These are phyloP conservation scores for Diospyros lotus DNA, from an alignment of 148 eudicot genomes.

Conservation along the genomic window DNA sequence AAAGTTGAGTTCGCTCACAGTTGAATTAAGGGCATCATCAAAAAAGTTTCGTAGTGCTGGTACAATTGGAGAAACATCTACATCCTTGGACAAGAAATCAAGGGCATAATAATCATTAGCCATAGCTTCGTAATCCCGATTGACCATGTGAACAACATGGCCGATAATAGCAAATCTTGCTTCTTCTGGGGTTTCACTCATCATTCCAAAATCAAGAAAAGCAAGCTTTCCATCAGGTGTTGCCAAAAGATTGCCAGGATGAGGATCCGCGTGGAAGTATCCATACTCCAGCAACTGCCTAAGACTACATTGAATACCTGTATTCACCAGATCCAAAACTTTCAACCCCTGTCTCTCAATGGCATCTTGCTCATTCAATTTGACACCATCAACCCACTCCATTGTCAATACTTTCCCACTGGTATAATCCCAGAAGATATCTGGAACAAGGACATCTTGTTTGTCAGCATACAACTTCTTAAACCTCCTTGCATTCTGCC, in stretches of 20 bases:
- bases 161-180: conserved; percentile 97
- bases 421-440: conserved; percentile 98
- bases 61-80: conserved; percentile 92
- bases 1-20: conserved; percentile 97
- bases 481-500: conserved; percentile 97
- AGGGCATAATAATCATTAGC: conserved; percentile 94
- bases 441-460: conserved; percentile 93
- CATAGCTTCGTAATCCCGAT: conserved; percentile 99
- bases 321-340: conserved; percentile 89
- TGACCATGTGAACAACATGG: conserved; percentile 98
- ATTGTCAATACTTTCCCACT: conserved; percentile 89
- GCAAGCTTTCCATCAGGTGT: conserved; percentile 99
- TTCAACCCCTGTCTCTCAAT: conserved; percentile 91
- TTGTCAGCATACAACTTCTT: conserved; percentile 96
- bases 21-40: conserved; percentile 88
- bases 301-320: conserved; percentile 97
- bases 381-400: conserved; percentile 99
- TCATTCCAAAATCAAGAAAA: conserved; percentile 98
- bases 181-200: conserved; percentile 99
- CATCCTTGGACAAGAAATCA: conserved; percentile 85
- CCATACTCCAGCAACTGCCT: conserved; percentile 97
- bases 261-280: conserved; percentile 99
- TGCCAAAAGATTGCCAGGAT: conserved; percentile 98
- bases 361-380: conserved; percentile 79
- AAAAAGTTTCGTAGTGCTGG: conserved; percentile 85